Conservation (phyloP, 2,329 filamentous ascomycete species). For the Fusarium sp. region DNA sequence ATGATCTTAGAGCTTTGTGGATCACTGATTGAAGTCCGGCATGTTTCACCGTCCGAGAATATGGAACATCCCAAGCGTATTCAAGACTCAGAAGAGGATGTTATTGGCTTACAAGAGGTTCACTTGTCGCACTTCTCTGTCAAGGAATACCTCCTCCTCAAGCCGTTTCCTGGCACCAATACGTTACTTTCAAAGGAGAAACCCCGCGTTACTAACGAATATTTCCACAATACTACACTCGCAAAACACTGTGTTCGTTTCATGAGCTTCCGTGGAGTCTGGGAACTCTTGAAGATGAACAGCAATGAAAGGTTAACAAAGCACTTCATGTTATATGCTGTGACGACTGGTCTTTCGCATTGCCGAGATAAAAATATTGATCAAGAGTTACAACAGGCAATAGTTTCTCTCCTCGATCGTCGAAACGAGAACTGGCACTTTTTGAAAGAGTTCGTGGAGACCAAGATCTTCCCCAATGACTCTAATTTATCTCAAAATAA, state of each 20-base stretch:
- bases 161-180: fast-evolving
- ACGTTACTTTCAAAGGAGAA: fast-evolving
- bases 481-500: fast-evolving
- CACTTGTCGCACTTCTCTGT: conserved; percentile 7
- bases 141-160: neutral
- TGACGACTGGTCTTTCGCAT: neutral
- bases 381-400: fast-evolving
- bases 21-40: neutral
- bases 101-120: fast-evolving
- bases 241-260: neutral
- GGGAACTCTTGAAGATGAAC: fast-evolving
- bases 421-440: fast-evolving
- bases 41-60: fast-evolving
- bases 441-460: fast-evolving
- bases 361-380: fast-evolving
- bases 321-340: neutral
- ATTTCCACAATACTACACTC: fast-evolving
- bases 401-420: fast-evolving
- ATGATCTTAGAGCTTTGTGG: neutral
- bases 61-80: fast-evolving
- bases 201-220: fast-evolving
- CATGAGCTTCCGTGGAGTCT: fast-evolving
- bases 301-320: fast-evolving
- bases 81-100: fast-evolving
- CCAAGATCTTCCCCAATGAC: fast-evolving